These are phyloP conservation scores for Eucalyptus melliodora DNA, from an alignment of 345 rosid species.

Conservation along the genomic window DNA sequence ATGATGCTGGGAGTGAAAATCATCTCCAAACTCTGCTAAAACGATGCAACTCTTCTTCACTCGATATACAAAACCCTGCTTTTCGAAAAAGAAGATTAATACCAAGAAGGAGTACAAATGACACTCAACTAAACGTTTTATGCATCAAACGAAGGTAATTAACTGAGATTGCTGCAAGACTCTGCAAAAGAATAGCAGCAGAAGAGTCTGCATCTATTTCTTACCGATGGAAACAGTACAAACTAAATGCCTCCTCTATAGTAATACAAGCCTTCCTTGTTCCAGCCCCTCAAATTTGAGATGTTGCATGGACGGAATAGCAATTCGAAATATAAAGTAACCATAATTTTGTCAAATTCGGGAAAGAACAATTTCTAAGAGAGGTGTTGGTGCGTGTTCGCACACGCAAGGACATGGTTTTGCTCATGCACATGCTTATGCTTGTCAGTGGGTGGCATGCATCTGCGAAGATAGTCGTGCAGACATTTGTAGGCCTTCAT, in stretches of 20 bases:
- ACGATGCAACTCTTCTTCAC: slow-evolving; percentile 5
- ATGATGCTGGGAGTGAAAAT: slow-evolving; percentile 13
- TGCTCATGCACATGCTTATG: too few species aligned
- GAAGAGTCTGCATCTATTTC: not conserved
- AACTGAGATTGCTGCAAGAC: not conserved
- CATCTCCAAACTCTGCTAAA: slow-evolving; percentile 16
- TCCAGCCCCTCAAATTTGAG: not conserved
- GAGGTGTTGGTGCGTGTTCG: too few species aligned
- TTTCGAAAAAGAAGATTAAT: not conserved
- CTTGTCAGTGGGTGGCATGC: not conserved
- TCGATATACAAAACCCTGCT: not conserved
- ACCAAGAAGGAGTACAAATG: not conserved
- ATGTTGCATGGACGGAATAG: not conserved
- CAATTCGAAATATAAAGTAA: not conserved
- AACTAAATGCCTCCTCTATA: not conserved
- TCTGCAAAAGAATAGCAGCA: not conserved
- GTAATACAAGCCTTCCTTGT: not conserved
- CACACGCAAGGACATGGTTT: too few species aligned
- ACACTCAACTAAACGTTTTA: not conserved
- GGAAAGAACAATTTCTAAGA: too few species aligned
- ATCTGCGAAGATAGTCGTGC: not conserved
- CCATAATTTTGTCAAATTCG: not conserved
- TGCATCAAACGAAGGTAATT: not conserved
- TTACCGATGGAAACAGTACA: not conserved
- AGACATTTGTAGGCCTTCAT: not conserved